Evolutionary conservation across 345 rosid species (phyloP).

Genomic region (Eucalyptus sp.): DNA sequence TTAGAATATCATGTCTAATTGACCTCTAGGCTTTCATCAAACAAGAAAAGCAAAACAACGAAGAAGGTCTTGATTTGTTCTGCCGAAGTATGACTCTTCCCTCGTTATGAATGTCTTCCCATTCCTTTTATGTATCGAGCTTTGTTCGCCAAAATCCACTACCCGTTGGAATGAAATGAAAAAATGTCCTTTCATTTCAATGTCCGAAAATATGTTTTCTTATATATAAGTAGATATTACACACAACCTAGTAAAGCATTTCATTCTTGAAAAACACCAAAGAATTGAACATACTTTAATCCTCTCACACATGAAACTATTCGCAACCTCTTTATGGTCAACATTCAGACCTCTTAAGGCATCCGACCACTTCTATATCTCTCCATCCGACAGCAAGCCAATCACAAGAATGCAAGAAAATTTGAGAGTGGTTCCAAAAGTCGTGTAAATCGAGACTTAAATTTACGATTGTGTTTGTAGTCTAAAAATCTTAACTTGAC

Average conservation of each 20-base stretch:
- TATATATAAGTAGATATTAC: background rate
- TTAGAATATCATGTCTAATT: background rate
- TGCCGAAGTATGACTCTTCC: background rate
- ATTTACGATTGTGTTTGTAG: background rate
- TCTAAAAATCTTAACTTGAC: background rate
- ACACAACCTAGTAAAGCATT: background rate
- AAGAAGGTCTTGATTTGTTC: background rate
- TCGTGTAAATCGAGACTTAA: background rate
- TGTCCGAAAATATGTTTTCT: background rate
- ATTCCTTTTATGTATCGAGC: background rate
- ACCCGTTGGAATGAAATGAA: background rate
- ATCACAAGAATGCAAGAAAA: background rate
- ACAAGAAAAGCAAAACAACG: background rate
- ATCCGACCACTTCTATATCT: background rate
- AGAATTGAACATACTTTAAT: background rate
- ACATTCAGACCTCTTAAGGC: background rate
- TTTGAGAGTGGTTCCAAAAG: background rate
- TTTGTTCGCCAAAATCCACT: background rate
- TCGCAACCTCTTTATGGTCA: background rate
- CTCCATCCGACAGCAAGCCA: background rate
- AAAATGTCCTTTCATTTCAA: background rate
- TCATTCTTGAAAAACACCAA: background rate
- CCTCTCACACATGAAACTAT: background rate
- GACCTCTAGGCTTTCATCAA: background rate
- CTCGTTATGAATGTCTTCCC: background rate